Evolutionary conservation across 352 stramenopile genomes (phyloP), one percentile per base, ranked within the genome.

Genomic region (Globisporangium nunn): DNA sequence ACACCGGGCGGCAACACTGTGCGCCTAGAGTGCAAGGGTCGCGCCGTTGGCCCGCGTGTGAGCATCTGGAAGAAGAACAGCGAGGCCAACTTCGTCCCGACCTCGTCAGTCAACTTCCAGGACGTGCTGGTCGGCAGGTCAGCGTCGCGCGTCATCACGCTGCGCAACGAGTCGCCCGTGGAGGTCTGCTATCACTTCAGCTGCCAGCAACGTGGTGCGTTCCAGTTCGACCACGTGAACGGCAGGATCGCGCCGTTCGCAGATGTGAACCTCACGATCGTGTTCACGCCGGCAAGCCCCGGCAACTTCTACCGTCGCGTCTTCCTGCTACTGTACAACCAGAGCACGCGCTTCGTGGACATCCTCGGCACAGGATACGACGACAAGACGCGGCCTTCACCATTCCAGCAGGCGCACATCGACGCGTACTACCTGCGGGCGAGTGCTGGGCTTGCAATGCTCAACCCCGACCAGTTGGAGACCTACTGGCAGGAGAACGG

Each of bases 261-360:
- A 31, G 86, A 96, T 14, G 47, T 72, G 12, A 83, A 84, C 37
- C 70, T 98, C 43, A 95, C 78, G 1, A 71, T 98, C 18, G 80
- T 66, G 5, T 98, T 98, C 60, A 74, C 86, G 10, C 73, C 70
- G 4, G 54, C 63, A n/a, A 75, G 75, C 17, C 46, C 85, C 1
- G 87, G 82, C 17, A 98, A 98, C 54, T 98, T 96, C 70, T 98
- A 97, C 62, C 75, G 88, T 0, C 71, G 91, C 1, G 72, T 97
- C 50, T 96, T 95, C 62, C 17, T 93, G 17, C 50, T 97, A 2
- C 30, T 96, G 6, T 76, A 96, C 39, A 87, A 97, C 63, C 86
- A 96, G 61, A 81, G 73, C 35, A 79, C 89, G 8, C 66, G 85
- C 8, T 96, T 82, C 56, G 67, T 98, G 12, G 93, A 98, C 52